Evolutionary conservation across 1,284 basidiomycete species (phyloP), one percentile per base, ranked within the genome.

Genomic region (Heterobasidion irregulare): DNA sequence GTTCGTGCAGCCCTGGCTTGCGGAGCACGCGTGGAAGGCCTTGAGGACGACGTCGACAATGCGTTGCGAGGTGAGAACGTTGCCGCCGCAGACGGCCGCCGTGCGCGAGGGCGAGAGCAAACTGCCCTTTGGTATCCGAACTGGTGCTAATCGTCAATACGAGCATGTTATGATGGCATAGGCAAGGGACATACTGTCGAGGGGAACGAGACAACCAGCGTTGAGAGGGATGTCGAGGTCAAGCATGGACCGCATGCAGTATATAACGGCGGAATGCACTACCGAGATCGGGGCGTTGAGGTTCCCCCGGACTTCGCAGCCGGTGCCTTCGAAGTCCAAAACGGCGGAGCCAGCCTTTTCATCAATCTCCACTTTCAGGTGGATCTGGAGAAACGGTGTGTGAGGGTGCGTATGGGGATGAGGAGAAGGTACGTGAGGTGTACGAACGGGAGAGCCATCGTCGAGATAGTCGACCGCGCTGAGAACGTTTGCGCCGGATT

Each of bases 41-140:
- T 89, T 91, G 54, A 98, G 75, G 10, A 98, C 92, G 1, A 98
- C 93, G 64, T 98, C 96, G 0, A 96, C 94, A 52, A 98, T 93
- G 10, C 96, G 79, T 68, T 98, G 95, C 16, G 86, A 90, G 2
- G 94, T 96, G 56, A 96, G 75, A 13, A 96, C 93, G 64, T 98
- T 98, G 6, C 94, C 94, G 18, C 90, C 94, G 60, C 93, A 95
- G 2, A 97, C 93, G 0, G 94, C 94, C 0, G 93, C 94, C 0
- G 86, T 90, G 36, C 81, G 78, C 6, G 89, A 93, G 0, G 95
- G 94, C 4, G 85, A 80, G 26, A 98, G 76, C 7, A 98, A 70
- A 8, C 87, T 90, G 53, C 86, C 88, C 41, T 79, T 71, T 0
- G 95, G 95, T 45, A 98, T 92, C 59, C 77, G 82, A 60, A 98